Percentiles rank a stretch among this genome's conserved stretches.
phyloP scores from a whole-genome alignment of 2,329 filamentous ascomycete genomes.

The Remersonia thermophila region DNA sequence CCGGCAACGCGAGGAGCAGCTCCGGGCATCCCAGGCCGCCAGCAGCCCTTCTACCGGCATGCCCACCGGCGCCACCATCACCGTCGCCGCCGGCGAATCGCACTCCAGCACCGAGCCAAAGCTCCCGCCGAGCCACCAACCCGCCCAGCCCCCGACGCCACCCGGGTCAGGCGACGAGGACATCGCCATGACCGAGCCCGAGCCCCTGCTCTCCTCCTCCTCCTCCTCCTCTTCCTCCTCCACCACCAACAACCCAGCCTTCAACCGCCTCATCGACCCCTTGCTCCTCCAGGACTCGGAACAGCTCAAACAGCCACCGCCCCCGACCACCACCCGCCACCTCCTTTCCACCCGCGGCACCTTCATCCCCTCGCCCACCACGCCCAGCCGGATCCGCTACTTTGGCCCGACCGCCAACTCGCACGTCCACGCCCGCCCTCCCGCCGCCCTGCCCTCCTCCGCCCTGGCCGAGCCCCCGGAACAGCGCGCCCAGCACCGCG shows the following conservation, averaged over 20 bases:
- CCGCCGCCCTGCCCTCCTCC: no score
- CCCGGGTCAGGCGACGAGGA: conserved; percentile 24
- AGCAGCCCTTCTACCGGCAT: background rate
- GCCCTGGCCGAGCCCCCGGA: conserved; percentile 24
- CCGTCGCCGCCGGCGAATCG: no score
- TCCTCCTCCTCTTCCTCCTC: no score
- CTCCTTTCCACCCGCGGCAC: conserved; percentile 37
- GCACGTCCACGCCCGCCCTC: conserved; percentile 33
- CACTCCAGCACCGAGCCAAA: no score
- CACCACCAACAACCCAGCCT: conserved; percentile 12
- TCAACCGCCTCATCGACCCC: conserved; percentile 11
- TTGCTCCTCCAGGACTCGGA: conserved; percentile 23
- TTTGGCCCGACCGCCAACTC: conserved; percentile 42
- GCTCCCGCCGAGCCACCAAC: no score
- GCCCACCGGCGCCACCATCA: no score
- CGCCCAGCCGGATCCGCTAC: conserved; percentile 37
- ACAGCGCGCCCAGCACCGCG: conserved; percentile 31
- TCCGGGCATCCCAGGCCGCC: conserved; percentile 1
- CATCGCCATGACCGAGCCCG: conserved; percentile 17
- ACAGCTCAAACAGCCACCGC: conserved; percentile 27
- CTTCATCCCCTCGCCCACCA: conserved; percentile 38
- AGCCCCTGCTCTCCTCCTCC: conserved; percentile 16
- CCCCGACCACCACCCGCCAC: no score
- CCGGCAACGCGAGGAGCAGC: conserved; percentile 18
- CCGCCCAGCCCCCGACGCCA: conserved; percentile 11